phyloP scores from a whole-genome alignment of 441 rosid species.

The Eruca vesicaria region DNA sequence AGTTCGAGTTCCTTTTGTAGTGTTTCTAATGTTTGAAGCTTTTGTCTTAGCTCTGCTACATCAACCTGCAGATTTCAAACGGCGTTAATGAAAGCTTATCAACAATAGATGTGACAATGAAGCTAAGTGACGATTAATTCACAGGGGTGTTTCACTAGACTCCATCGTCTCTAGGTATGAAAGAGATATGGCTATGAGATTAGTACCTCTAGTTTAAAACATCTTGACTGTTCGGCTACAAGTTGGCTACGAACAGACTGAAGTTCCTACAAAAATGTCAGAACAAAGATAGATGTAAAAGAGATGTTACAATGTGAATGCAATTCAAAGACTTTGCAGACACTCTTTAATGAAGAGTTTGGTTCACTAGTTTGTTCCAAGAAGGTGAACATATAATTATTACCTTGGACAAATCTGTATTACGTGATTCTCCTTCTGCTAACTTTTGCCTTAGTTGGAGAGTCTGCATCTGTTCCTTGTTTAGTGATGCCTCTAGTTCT shows the following conservation, averaged over 20 bases:
- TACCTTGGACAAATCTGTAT: constrained; percentile 84
- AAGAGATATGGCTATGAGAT: not conserved
- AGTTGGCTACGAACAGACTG: constrained; percentile 93
- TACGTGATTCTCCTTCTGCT: constrained; percentile 72
- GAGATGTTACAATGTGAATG: not conserved
- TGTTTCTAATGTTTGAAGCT: constrained; percentile 83
- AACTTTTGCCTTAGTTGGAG: constrained; percentile 75
- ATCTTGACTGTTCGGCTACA: constrained; percentile 92
- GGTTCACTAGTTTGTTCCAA: not conserved
- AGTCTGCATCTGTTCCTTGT: constrained; percentile 70
- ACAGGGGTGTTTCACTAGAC: not conserved
- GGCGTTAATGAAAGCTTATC: not conserved
- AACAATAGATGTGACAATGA: not conserved
- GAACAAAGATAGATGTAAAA: not conserved
- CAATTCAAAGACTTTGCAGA: not conserved
- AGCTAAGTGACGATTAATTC: not conserved
- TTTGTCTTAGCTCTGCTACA: constrained; percentile 88
- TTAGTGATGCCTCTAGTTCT: constrained; percentile 70
- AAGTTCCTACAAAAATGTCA: constrained; percentile 62
- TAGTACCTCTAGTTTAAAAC: constrained; percentile 86
- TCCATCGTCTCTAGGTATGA: not conserved
- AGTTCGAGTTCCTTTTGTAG: constrained; percentile 87
- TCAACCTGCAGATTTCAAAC: constrained; percentile 58
- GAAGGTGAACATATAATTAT: not conserved
- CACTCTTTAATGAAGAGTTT: not conserved